A percentile compares a stretch with the other conserved stretches of the same genome.
Conservation (phyloP, 2,329 filamentous ascomycete species). For the Monosporascus sp. region DNA sequence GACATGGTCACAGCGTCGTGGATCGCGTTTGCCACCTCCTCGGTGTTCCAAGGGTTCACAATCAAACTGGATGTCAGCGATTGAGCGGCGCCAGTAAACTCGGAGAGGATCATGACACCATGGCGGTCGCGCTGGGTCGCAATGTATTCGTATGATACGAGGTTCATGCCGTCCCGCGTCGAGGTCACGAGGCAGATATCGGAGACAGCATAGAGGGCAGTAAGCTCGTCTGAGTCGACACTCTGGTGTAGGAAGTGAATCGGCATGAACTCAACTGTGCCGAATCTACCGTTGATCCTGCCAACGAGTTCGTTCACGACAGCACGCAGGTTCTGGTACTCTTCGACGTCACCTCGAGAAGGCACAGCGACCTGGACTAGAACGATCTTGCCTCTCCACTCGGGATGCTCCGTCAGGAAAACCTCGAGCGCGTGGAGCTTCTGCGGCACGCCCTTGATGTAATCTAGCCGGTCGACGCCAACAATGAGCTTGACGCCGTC, state of each 20-base stretch:
- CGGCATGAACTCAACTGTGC: conserved; percentile 96
- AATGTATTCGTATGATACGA: conserved; percentile 98
- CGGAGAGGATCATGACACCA: conserved; percentile 89
- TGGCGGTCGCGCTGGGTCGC: conserved; percentile 86
- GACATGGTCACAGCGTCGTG: conserved; percentile 97
- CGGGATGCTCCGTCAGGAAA: conserved; percentile 92
- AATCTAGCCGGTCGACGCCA: conserved; percentile 92
- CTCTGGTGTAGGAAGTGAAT: conserved; percentile 99
- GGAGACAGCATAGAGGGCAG: conserved; percentile 85
- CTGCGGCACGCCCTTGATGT: conserved; percentile 98
- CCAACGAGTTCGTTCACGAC: conserved; percentile 97
- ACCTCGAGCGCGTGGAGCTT: conserved; percentile 96
- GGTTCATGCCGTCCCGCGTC: conserved; percentile 97
- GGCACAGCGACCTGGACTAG: conserved; percentile 95
- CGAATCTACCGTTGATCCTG: conserved; percentile 94
- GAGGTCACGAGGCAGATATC: conserved; percentile 91
- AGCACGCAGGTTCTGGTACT: conserved; percentile 92
- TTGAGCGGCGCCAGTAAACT: conserved; percentile 94
- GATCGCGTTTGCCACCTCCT: conserved; percentile 87
- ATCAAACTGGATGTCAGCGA: conserved; percentile 89
- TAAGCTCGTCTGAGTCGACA: conserved; percentile 89
- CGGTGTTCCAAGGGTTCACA: conserved; percentile 98
- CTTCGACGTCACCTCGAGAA: conserved; percentile 90
- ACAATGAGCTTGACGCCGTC: conserved; percentile 95
- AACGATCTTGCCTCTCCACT: conserved; percentile 97